Conservation (phyloP, 352 stramenopile genomes). For the Thalassiosira mediterranea region DNA sequence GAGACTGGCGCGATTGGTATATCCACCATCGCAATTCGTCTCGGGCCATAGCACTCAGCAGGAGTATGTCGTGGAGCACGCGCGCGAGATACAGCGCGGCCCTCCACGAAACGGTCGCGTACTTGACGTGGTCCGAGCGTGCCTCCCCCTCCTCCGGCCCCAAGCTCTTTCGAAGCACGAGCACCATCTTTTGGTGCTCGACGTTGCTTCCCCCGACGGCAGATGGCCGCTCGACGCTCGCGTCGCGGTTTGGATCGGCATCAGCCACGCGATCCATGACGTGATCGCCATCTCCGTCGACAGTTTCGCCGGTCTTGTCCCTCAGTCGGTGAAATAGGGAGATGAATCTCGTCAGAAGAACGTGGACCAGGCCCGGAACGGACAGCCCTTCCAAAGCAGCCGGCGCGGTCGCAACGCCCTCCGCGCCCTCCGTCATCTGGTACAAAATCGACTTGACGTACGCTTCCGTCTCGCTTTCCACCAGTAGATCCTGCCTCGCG, state of each 20-base stretch:
- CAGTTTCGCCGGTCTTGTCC: not conserved
- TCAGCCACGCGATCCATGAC: constrained; percentile 6
- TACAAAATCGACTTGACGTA: constrained; percentile 43
- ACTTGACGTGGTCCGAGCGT: not conserved
- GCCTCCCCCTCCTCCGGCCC: not conserved
- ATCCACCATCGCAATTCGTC: constrained; percentile 51
- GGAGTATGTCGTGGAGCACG: constrained; percentile 39
- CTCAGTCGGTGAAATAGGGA: constrained; percentile 24
- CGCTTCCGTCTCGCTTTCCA: constrained; percentile 24
- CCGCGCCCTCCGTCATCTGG: constrained; percentile 24
- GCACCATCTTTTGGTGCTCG: not conserved
- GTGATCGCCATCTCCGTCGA: constrained; percentile 12
- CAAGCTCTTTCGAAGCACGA: constrained; percentile 9
- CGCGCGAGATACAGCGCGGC: constrained; percentile 28
- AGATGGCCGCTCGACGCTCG: not conserved
- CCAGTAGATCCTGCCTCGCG: constrained; percentile 1
- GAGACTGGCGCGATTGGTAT: constrained; percentile 39
- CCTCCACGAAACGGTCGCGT: constrained; percentile 29
- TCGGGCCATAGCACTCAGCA: constrained; percentile 36
- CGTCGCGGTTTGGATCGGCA: too few relatives aligned
- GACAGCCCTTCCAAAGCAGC: constrained; percentile 8
- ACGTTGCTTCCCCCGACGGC: not conserved
- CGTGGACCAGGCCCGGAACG: constrained; percentile 27
- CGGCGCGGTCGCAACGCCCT: not conserved
- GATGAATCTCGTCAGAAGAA: constrained; percentile 43